Evolutionary conservation across 139 green algal species (phyloP), one percentile per base, ranked within the genome.

Genomic region (Tetradesmus lagerheimii): DNA sequence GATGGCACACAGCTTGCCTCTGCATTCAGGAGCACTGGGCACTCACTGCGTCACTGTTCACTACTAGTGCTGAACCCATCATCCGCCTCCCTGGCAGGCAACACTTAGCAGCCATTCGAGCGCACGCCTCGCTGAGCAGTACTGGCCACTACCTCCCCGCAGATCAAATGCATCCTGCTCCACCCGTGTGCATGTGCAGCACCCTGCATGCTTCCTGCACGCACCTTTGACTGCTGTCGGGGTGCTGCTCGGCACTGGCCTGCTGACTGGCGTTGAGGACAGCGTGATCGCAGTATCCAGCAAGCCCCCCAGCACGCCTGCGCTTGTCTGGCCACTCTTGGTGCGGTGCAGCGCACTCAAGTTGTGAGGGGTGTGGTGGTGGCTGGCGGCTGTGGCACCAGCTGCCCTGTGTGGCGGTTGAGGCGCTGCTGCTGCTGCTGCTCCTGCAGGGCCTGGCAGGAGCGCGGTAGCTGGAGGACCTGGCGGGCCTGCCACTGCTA

Each of bases 241-340:
- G 11, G 38, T 37, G 20, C 31, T 35, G 8, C 29, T 57, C 15
- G 82, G 71, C n/a, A 41, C 18, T 53, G 82, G 82, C 53, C 82
- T 31, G 39, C 20, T 53, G 20, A 87, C 34, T 29, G 82, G 82
- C 82, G 20, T 87, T 62, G 82, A 20, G 14, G 82, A 87, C 82
- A 87, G 57, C 47, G 82, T 87, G 5, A 87, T 87, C 4, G 82
- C 82, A 29, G 64, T 87, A 35, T 87, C 82, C 23, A 87, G 82
- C 35, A 79, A 43, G 12, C 37, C 29, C 9, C 35, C 81, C 47
- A 86, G 45, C 47, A 77, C 16, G 11, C 47, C n/a, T 20, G 4
- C 57, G 31, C 57, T 37, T 53, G 53, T 15, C 9, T 53, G 34
- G 29, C 82, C 57, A 78, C 82, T 87, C 82, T 87, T 87, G 34